A percentile compares a stretch with the other conserved stretches of the same genome.
phyloP scores from a whole-genome alignment of 148 eudicot genomes.

The Chenopodium quinoa region DNA sequence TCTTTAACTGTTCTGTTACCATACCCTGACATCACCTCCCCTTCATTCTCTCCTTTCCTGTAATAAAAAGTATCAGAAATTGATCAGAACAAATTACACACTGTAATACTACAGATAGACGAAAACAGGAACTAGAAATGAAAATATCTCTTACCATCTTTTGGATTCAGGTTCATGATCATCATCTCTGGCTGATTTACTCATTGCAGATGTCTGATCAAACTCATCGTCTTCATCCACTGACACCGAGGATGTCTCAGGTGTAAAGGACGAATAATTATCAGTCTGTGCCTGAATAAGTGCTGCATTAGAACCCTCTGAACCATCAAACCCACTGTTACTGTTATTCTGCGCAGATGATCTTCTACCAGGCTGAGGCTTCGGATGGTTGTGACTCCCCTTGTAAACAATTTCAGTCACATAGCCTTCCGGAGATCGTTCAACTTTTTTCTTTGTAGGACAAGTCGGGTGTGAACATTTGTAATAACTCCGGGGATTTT shows the following conservation, averaged over 20 bases:
- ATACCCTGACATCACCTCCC: conserved; percentile 57
- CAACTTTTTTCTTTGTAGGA: conserved; percentile 84
- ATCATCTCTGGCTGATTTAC: conserved; percentile 52
- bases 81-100: conserved; percentile 12
- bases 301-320: conserved; percentile 19
- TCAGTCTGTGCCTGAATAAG: conserved; percentile 10
- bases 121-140: background rate
- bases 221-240: conserved; percentile 61
- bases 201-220: conserved; percentile 60
- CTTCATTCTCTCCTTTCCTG: conserved; percentile 76
- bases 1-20: conserved; percentile 69
- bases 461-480: conserved; percentile 69
- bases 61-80: background rate
- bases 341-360: conserved; percentile 23
- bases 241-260: conserved; percentile 67
- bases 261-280: conserved; percentile 45
- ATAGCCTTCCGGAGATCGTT: conserved; percentile 53
- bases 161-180: conserved; percentile 62
- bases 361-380: conserved; percentile 61
- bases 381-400: conserved; percentile 78
- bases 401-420: conserved; percentile 79
- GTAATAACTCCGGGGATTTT: conserved; percentile 82
- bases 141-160: conserved; percentile 49
- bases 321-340: conserved; percentile 17
- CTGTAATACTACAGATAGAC: background rate